Percentiles rank a stretch among this genome's conserved stretches.
Evolutionary conservation across 257 asterid species (phyloP).

Genomic region (Penstemon eatonii): DNA sequence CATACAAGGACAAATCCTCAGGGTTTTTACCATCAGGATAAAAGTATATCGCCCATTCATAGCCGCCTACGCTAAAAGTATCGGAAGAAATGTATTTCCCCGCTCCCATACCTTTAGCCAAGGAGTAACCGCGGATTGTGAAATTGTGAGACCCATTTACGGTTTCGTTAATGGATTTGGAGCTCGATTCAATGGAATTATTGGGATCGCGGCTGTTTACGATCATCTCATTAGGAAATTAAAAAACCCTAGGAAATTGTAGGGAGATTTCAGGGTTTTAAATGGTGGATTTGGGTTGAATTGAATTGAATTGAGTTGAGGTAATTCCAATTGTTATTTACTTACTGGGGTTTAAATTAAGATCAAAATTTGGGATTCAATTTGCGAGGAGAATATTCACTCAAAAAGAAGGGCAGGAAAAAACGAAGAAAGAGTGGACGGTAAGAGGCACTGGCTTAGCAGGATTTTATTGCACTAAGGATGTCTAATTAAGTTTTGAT

Average conservation of each 20-base stretch:
- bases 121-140: constrained; percentile 79
- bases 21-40: constrained; percentile 85
- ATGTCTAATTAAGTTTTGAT: too few species aligned
- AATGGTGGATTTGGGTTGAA: constrained; percentile 6
- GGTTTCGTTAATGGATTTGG: constrained; percentile 77
- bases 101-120: constrained; percentile 87
- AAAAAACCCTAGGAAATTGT: constrained; percentile 33
- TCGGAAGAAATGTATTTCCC: constrained; percentile 77
- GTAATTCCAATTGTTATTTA: too few species aligned
- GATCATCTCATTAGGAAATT: constrained; percentile 44
- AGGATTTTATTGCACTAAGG: too few species aligned
- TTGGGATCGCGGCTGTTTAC: constrained; percentile 39
- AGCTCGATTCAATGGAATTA: constrained; percentile 45
- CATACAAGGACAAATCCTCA: constrained; percentile 70
- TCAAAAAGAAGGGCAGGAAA: too few species aligned
- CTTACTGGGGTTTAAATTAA: too few species aligned
- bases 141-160: constrained; percentile 84
- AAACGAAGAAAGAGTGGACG: too few species aligned
- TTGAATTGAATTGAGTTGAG: not conserved
- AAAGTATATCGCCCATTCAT: constrained; percentile 85
- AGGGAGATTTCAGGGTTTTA: constrained; percentile 9
- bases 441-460: too few species aligned
- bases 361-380: too few species aligned
- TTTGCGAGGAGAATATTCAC: too few species aligned
- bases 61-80: constrained; percentile 72